Evolutionary conservation across 2,329 filamentous ascomycete genomes (phyloP), one percentile per base, ranked within the genome.

Genomic region (Penicillium sp.): DNA sequence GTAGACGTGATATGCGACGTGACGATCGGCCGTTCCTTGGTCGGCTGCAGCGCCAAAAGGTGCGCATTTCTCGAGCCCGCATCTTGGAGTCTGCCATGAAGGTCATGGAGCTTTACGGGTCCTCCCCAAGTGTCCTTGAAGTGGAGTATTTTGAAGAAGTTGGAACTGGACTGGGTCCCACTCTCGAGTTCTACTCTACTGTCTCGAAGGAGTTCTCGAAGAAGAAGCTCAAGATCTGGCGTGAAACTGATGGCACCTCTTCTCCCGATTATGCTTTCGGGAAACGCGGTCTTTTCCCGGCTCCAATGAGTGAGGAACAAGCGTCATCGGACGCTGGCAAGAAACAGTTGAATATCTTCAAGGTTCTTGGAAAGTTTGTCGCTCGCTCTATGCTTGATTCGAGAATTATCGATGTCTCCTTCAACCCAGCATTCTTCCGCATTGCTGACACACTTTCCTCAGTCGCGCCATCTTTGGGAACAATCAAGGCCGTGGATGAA

Each of bases 71-170:
- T 5, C 86, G 94, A 42, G 86, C 85, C n/a, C 92, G 95, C 67
- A 97, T 99, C 44, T 81, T 99, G 7, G 94, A 99, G 71, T 97
- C 94, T 14, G 94, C 94, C 0, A 81, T 97, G 72, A 99, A 99
- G 75, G 94, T 99, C 27, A 97, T 99, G 93, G 93, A 99, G 66
- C 83, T 97, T 2, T 99, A 99, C 67, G 94, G 94, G 0, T 90
- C 90, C n/a, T 96, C 93, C 1, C 90, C 96, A 56, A 97, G 93
- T 71, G 90, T 97, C 26, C 78, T 99, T 0, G 94, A 99, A 69
- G 93, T 99, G 2, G 95, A 99, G 69, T 99, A 99, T 69, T 99
- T 99, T 64, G 94, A 97, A 67, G 94, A 99, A 75, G 94, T 99
- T 22, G 94, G 94, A 54, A 99, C 95, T 23, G 94, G 94, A 45